Percentiles rank a stretch among this genome's conserved stretches.
These are phyloP conservation scores for Rosellinia necatrix DNA, from an alignment of 2,329 filamentous ascomycete species.

Conservation along the genomic window DNA sequence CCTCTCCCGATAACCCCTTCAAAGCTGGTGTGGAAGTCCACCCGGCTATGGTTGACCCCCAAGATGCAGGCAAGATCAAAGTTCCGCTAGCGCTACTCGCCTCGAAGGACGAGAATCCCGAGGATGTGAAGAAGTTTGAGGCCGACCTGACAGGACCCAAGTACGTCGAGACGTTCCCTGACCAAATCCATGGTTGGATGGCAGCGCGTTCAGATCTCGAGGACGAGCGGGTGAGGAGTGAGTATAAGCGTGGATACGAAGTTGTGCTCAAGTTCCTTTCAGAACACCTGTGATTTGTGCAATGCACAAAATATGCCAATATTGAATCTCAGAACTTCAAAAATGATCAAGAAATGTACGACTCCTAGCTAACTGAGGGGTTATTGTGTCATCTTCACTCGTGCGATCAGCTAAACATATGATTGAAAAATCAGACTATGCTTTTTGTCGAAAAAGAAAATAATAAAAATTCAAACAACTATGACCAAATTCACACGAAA, in stretches of 20 bases:
- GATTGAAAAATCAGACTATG: no score
- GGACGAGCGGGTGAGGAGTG: constrained; percentile 61
- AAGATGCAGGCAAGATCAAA: constrained; percentile 63
- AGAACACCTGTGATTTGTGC: constrained; percentile 47
- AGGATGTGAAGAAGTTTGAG: constrained; percentile 61
- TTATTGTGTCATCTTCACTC: no score
- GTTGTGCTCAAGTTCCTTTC: constrained; percentile 62
- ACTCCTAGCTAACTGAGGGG: no score
- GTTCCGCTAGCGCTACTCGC: constrained; percentile 67
- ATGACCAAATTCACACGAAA: no score
- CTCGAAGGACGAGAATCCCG: constrained; percentile 65
- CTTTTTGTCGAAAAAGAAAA: no score
- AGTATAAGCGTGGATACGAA: constrained; percentile 66
- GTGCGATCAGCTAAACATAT: no score
- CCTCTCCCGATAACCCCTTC: constrained; percentile 59
- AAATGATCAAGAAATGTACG: no score
- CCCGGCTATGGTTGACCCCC: constrained; percentile 67
- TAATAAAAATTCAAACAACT: no score
- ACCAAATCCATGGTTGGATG: constrained; percentile 78
- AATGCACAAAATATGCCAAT: background rate
- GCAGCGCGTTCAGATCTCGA: constrained; percentile 65
- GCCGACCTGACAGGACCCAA: constrained; percentile 58
- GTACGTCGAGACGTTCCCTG: constrained; percentile 67
- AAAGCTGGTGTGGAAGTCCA: constrained; percentile 57
- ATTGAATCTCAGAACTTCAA: background rate